phyloP scores from a whole-genome alignment of 2,329 filamentous ascomycete genomes.

The Coniochaeta sp. region DNA sequence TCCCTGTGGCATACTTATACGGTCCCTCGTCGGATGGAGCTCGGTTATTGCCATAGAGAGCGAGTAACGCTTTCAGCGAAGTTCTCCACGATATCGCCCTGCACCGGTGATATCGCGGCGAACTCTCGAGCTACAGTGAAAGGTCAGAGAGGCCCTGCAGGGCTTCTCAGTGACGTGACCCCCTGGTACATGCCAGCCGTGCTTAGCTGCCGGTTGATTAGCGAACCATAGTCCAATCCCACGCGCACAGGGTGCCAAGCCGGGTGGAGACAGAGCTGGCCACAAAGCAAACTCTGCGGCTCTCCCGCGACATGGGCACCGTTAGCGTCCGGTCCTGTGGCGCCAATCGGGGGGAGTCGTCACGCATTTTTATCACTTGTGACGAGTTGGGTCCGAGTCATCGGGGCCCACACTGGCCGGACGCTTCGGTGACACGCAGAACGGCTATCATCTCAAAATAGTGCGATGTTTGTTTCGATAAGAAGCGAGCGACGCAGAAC shows the following conservation, averaged over 20 bases:
- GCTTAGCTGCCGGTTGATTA: neutral
- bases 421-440: neutral
- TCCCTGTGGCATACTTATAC: neutral
- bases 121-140: neutral
- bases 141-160: neutral
- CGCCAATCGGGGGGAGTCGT: neutral
- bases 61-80: neutral
- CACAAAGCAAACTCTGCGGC: neutral
- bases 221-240: neutral
- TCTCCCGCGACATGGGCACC: neutral
- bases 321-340: neutral
- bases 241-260: neutral
- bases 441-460: neutral
- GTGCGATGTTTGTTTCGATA: neutral
- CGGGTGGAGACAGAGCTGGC: neutral
- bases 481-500: neutral
- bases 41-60: neutral
- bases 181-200: neutral
- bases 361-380: neutral
- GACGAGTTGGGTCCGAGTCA: neutral
- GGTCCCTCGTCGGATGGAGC: neutral
- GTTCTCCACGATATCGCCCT: neutral
- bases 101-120: neutral
- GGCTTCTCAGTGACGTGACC: neutral
- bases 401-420: neutral